phyloP scores from a whole-genome alignment of 2,329 filamentous ascomycete genomes.

The Aspergillus spinulosporus region DNA sequence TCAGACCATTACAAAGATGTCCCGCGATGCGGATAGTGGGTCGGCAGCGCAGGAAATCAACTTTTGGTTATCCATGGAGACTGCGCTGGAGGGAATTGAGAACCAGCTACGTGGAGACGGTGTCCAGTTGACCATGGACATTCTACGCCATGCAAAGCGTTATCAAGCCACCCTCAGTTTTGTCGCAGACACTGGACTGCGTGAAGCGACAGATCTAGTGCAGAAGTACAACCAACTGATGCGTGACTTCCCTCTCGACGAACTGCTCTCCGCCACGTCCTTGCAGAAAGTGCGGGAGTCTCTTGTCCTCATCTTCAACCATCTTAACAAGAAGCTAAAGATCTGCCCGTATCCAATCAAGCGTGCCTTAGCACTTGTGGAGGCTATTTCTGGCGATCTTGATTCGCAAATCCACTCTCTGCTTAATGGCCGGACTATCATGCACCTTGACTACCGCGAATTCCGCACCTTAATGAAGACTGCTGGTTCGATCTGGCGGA shows the following conservation, averaged over 20 bases:
- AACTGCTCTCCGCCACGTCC: slow-evolving; percentile 88
- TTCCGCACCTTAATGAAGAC: slow-evolving; percentile 83
- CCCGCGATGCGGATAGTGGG: slow-evolving; percentile 72
- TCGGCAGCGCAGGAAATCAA: slow-evolving; percentile 98
- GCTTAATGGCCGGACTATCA: slow-evolving; percentile 80
- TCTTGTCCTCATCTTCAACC: slow-evolving; percentile 82
- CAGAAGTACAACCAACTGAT: slow-evolving; percentile 99
- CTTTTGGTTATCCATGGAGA: slow-evolving; percentile 98
- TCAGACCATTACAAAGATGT: slow-evolving; percentile 91
- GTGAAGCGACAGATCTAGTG: slow-evolving; percentile 92
- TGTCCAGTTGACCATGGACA: slow-evolving; percentile 86
- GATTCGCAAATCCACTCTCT: slow-evolving; percentile 82
- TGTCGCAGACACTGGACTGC: slow-evolving; percentile 89
- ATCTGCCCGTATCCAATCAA: slow-evolving; percentile 94
- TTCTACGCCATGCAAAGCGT: slow-evolving; percentile 93
- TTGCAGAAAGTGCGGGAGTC: slow-evolving; percentile 86
- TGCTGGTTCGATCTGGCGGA: slow-evolving; percentile 80
- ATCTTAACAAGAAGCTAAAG: slow-evolving; percentile 96
- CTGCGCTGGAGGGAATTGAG: slow-evolving; percentile 87
- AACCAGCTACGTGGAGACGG: slow-evolving; percentile 84
- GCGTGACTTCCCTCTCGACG: slow-evolving; percentile 95
- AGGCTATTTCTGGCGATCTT: slow-evolving; percentile 92
- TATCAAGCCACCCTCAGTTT: slow-evolving; percentile 98
- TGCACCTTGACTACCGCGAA: slow-evolving; percentile 88
- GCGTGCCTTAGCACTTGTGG: slow-evolving; percentile 87